Evolutionary conservation across 2,329 filamentous ascomycete genomes (phyloP), one percentile per base, ranked within the genome.

Genomic region (Xylaria sp.): DNA sequence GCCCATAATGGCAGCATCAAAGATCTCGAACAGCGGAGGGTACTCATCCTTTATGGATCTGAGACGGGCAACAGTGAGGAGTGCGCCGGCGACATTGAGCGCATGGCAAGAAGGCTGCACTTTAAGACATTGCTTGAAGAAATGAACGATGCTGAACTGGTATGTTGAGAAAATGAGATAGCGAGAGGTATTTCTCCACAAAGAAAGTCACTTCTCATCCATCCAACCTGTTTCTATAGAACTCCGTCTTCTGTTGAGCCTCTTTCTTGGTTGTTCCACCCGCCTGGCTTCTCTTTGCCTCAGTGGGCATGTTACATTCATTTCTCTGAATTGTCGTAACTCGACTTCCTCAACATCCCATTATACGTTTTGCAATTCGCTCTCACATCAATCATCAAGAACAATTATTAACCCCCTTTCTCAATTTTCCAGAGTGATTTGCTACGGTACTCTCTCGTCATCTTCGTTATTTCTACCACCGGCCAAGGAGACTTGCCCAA

Each of bases 31-130:
- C 60, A 64, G 65, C 73, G 82, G 66, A 77, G 75, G 60, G 74
- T 83, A 54, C 83, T 96, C 66, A 81, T 99, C 59, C 81, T 96
- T 39, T 99, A 96, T 76, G 94, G 91, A 58, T 95, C 93, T 46
- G 94, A 99, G 78, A 97, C 92, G 19, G 94, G 94, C 59, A 97
- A 94, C 71, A 88, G 91, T 57, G 90, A 96, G 74, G 93, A 97
- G 75, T 84, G 93, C 64, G 93, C 94, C 18, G 87, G 91, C 69
- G 91, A 97, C 72, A 78, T 97, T 63, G 90, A 88, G 46, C 81
- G 86, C 47, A 75, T 90, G 65, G 83, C 86, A 42, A 86, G 93
- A 75, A 83, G 93, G 37, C 77, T 97, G 59, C 90, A 86, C 68
- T 97, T 97, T 74, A 75, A 82, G 63, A 90, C 88, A 19, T 81